Evolutionary conservation across 345 rosid species (phyloP).

Genomic region (Arabidopsis arenosa): DNA sequence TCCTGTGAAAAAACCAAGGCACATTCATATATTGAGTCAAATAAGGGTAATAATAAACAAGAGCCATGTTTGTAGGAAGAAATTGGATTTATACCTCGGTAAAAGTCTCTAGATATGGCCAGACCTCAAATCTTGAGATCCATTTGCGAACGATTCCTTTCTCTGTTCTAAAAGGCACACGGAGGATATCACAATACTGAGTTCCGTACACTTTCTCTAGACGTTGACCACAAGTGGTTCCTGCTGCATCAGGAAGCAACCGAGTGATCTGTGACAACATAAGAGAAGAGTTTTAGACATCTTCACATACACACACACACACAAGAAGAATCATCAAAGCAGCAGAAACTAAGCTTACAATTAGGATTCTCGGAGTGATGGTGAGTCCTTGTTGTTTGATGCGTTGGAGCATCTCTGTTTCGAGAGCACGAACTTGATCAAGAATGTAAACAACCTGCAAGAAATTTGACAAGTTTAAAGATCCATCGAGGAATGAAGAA

Average conservation of each 20-base stretch:
- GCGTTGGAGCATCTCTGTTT: slow-evolving; percentile 81
- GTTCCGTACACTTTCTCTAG: slow-evolving; percentile 82
- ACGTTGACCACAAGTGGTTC: slow-evolving; percentile 92
- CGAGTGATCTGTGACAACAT: slow-evolving; percentile 60
- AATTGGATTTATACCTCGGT: slow-evolving; percentile 58
- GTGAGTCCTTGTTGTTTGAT: slow-evolving; percentile 84
- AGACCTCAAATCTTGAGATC: slow-evolving; percentile 92
- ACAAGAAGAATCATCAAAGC: not conserved
- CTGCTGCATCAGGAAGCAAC: slow-evolving; percentile 84
- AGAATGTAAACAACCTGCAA: slow-evolving; percentile 85
- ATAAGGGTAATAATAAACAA: not conserved
- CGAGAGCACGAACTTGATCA: slow-evolving; percentile 95
- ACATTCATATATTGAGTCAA: slow-evolving; percentile 1
- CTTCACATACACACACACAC: not conserved
- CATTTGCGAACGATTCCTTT: slow-evolving; percentile 77
- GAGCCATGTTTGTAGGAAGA: not conserved
- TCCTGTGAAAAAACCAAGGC: slow-evolving; percentile 53
- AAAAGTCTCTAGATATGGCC: slow-evolving; percentile 90
- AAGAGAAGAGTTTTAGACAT: slow-evolving; percentile 16
- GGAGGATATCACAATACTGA: slow-evolving; percentile 76
- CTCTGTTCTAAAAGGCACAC: slow-evolving; percentile 77
- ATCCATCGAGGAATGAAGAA: not conserved
- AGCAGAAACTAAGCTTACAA: slow-evolving; percentile 51
- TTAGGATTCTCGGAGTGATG: slow-evolving; percentile 82
- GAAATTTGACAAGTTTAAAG: not conserved